phyloP scores from a whole-genome alignment of 2,329 filamentous ascomycete genomes.

The Phyllosticta citriasiana region DNA sequence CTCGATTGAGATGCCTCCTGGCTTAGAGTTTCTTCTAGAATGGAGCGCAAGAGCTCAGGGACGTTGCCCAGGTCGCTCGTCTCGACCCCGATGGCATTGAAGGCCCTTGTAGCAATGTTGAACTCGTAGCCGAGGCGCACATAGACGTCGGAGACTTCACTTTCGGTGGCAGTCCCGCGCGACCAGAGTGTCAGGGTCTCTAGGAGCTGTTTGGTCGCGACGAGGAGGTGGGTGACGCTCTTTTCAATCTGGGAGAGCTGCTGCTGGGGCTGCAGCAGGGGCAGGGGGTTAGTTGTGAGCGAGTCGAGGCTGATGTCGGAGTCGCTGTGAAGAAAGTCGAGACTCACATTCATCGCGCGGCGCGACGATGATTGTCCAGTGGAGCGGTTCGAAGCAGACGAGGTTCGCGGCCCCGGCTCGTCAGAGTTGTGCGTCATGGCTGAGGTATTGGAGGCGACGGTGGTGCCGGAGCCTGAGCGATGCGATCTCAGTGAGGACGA shows the following conservation, averaged over 20 bases:
- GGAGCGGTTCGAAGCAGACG: slow-evolving; percentile 56
- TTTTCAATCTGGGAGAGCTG: slow-evolving; percentile 96
- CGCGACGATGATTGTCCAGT: slow-evolving; percentile 24
- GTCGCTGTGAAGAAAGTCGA: background rate
- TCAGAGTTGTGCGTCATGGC: slow-evolving; percentile 48
- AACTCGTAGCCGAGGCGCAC: slow-evolving; percentile 97
- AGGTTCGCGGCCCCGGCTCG: slow-evolving; percentile 51
- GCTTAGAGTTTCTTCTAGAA: slow-evolving; percentile 90
- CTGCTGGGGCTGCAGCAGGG: slow-evolving; percentile 49
- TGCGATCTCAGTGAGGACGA: slow-evolving; percentile 13
- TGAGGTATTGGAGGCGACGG: slow-evolving; percentile 21
- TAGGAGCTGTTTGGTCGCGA: slow-evolving; percentile 94
- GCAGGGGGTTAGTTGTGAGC: background rate
- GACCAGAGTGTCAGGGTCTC: slow-evolving; percentile 98
- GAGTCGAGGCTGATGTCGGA: background rate
- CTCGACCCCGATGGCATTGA: slow-evolving; percentile 93
- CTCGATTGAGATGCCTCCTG: slow-evolving; percentile 92
- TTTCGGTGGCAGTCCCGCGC: slow-evolving; percentile 79
- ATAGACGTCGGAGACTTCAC: slow-evolving; percentile 95
- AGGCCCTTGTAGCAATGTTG: slow-evolving; percentile 95
- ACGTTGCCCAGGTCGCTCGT: slow-evolving; percentile 91
- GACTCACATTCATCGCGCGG: slow-evolving; percentile 28
- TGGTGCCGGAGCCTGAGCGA: slow-evolving; percentile 14
- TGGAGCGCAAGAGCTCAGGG: slow-evolving; percentile 77
- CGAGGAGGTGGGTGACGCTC: slow-evolving; percentile 92